Base-by-base conservation (phyloP, 331 rosid species). In the Acacia concinna region DNA sequence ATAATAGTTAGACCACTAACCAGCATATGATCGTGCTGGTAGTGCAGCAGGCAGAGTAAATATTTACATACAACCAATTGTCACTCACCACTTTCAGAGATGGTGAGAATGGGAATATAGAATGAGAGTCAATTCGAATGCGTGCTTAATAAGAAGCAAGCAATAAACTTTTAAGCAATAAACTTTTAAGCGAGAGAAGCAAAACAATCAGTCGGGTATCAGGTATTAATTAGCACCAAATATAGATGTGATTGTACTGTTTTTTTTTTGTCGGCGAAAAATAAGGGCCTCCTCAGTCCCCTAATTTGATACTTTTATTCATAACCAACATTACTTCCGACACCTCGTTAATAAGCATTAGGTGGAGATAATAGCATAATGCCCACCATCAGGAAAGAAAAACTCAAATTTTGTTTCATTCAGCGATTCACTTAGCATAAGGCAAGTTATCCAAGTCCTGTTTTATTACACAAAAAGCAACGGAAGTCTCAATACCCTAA, bases 51-150 rank as follows among this genome's bases (percentile, higher is more conserved):
- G 44, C 72, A 72, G 47, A 25, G 63, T 41, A 28, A 60, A 47
- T 49, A 82, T 64, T 34, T 59, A 54, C 52, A 68, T 67, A 17
- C 37, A 34, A 69, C 21, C 73, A 68, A 13, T 68, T 41, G 25
- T 41, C 17, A 14, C 17, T 12, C 8, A 31, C 6, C 75, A 68
- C 21, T 40, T 40, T 17, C 75, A 71, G 30, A 5, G 17, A 46
- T 47, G 21, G 56, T 52, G 52, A 69, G 25, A 83, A 83, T 67
- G 67, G 46, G 35, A 35, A 73, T 59, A 32, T 17, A 30, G 38
- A 13, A 68, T 71, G 30, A 74, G 17, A 66, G 27, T 18, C 35
- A 11, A 78, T 78, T 11, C 14, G 20, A 37, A 67, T 8, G 52
- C 11, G 1, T 38, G 20, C 15, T 40, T 23, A 11, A 38, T 21